Base-by-base conservation (phyloP, 495 filamentous ascomycete species). In the Hypoxylon fuscum region DNA sequence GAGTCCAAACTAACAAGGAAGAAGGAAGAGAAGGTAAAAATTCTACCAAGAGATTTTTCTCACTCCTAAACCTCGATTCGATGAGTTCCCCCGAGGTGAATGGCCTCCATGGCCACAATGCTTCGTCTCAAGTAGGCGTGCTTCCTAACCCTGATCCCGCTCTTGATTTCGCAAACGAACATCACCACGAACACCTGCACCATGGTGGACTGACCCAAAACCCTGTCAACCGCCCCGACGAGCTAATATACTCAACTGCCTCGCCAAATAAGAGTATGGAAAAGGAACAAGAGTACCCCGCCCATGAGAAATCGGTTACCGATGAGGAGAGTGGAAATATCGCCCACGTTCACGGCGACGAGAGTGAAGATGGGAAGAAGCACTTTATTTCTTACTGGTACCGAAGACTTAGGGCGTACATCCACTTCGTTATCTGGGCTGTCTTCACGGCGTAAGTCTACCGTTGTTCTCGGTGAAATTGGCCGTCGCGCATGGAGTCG, bases 161-260 rank as follows among this genome's bases (percentile, higher is more conserved):
- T 11, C 69, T 82, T 1, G 68, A 80, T 29, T 68, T 72, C 25
- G 47, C 72, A 18, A 65, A 74, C 18, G 76, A 86, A 63, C 83
- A 85, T 64, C 78, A 74, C 23, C 81, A 85, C 59, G 56, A 45
- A 5, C 84, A 87, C 66, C 68, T 80, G 5, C 82, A 85, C 60
- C 83, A 87, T 55, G 55, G 56, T 3, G 66, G 59, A 43, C 71
- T 68, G 9, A 59, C 71, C 5, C 68, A 69, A 32, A 76, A 83
- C n/a, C 72, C 78, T 62, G 66, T 74, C 60, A 76, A 75, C 48
- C 73, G 74, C 15, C 35, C 77, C 8, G 76, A 86, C 35, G 76
- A 84, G 46, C 68, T 82, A 21, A 72, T 75, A 42, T 83, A 86
- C 55, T 73, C 80, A 17, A 77, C 75, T 31, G 77, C 74, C 31